These are phyloP conservation scores for Asterionellopsis glacialis DNA, from an alignment of 108 stramenopile genomes.

Conservation along the genomic window DNA sequence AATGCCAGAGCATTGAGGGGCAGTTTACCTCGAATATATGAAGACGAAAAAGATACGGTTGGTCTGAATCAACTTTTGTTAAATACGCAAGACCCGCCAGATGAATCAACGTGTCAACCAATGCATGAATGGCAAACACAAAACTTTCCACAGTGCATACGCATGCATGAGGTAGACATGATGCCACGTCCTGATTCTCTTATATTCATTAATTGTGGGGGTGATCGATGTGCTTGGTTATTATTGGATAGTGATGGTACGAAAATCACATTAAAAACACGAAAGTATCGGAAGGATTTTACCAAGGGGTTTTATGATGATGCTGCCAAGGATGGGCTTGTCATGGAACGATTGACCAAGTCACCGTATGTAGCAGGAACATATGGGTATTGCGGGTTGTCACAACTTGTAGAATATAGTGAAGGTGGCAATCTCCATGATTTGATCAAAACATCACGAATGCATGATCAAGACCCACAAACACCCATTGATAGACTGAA, in stretches of 20 bases:
- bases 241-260: neutral
- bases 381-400: slow-evolving; percentile 56
- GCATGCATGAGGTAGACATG: slow-evolving; percentile 10
- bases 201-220: slow-evolving; percentile 30
- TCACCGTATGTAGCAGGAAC: slow-evolving; percentile 54
- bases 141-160: slow-evolving; percentile 7
- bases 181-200: neutral
- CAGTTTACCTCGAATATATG: too few species aligned
- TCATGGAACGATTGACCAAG: slow-evolving; percentile 61
- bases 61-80: too few species aligned
- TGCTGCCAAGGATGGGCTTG: slow-evolving; percentile 49
- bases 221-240: slow-evolving; percentile 31
- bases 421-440: slow-evolving; percentile 12
- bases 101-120: neutral
- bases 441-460: slow-evolving; percentile 7
- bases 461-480: neutral
- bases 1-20: too few species aligned
- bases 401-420: slow-evolving; percentile 4
- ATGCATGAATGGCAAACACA: slow-evolving; percentile 13
- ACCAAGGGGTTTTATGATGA: neutral
- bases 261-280: neutral
- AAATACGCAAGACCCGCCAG: neutral
- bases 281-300: slow-evolving; percentile 2
- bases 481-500: slow-evolving; percentile 14
- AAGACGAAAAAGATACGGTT: too few species aligned